A percentile compares a stretch with the other conserved stretches of the same genome.
phyloP scores from a whole-genome alignment of 1,284 basidiomycete species.

The Tausonia pullulans region DNA sequence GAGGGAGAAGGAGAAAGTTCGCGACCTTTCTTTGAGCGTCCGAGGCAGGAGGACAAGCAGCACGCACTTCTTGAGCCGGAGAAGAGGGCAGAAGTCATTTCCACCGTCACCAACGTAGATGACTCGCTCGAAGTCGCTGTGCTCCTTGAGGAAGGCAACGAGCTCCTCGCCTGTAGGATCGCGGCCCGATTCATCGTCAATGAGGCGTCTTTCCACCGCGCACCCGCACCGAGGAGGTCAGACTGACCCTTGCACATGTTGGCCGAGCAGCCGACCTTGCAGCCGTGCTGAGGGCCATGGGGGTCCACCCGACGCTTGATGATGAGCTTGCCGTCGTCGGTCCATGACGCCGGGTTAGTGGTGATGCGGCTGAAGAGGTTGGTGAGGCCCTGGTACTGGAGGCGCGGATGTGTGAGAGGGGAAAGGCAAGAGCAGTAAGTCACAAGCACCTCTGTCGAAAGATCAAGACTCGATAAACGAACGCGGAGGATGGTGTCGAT shows the following conservation, averaged over 20 bases:
- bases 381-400: constrained; percentile 59
- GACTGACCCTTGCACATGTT: constrained; percentile 94
- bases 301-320: constrained; percentile 67
- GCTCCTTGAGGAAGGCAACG: constrained; percentile 60
- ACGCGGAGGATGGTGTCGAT: constrained; percentile 80
- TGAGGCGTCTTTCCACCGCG: not conserved
- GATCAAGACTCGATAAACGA: constrained; percentile 13
- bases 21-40: not conserved
- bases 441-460: too few relatives aligned
- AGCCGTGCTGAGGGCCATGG: constrained; percentile 65
- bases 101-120: constrained; percentile 88
- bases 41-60: constrained; percentile 5
- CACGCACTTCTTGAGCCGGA: constrained; percentile 61
- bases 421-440: not conserved
- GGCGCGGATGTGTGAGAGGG: not conserved
- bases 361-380: constrained; percentile 73
- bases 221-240: not conserved
- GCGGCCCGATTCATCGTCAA: not conserved
- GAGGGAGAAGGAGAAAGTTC: not conserved
- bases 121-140: constrained; percentile 60
- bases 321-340: constrained; percentile 49
- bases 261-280: constrained; percentile 76
- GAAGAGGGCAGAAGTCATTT: constrained; percentile 90
- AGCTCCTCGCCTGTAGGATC: constrained; percentile 66
- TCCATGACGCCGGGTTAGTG: constrained; percentile 85